Evolutionary conservation across 2,329 filamentous ascomycete genomes (phyloP), one percentile per base, ranked within the genome.

Genomic region (Diaporthe sp.): DNA sequence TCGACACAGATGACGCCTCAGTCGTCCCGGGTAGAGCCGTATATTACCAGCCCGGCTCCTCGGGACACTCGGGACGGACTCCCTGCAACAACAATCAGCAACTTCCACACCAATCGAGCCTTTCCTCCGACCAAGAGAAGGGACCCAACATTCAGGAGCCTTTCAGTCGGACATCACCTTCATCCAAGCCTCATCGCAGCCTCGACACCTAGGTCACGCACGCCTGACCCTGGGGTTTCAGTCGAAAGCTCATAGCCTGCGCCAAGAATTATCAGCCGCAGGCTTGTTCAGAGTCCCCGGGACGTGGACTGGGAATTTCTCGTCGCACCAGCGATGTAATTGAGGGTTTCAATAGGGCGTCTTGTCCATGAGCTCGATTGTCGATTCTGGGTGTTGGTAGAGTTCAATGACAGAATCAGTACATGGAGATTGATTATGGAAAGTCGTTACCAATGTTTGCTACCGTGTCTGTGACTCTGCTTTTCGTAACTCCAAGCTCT

Each of bases 261-360:
- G 22, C 49, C 22, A 10, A 55, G 6, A 7, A 28, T 15, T 34
- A 71, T 13, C 15, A 34, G 37, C 42, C 51, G 17, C 47, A n/a
- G 37, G 37, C 2, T n/a, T 10, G 37, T 34, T 44, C n/a, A 47
- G 9, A 22, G 20, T 49, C 20, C 3, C 20, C 7, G 3, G 44
- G 3, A 9, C 17, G 15, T 20, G 2, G 44, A 47, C 10, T 1
- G 22, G 25, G 9, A 15, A 31, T 58, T 22, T 12, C 5, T 57
- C 20, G 42, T 47, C n/a, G 13, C 37, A 31, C 13, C 25, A 9
- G n/a, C 31, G n/a, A 22, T 17, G 9, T 34, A 13, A 25, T 9
- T 2, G 3, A 9, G 17, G 25, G 0, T 9, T 17, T 31, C 2
- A 5, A 17, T 15, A 2, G n/a, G 13, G 20, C 15, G 15, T 7